Conservation (phyloP, 164 flowering plant species). For the Umbellularia californica region DNA sequence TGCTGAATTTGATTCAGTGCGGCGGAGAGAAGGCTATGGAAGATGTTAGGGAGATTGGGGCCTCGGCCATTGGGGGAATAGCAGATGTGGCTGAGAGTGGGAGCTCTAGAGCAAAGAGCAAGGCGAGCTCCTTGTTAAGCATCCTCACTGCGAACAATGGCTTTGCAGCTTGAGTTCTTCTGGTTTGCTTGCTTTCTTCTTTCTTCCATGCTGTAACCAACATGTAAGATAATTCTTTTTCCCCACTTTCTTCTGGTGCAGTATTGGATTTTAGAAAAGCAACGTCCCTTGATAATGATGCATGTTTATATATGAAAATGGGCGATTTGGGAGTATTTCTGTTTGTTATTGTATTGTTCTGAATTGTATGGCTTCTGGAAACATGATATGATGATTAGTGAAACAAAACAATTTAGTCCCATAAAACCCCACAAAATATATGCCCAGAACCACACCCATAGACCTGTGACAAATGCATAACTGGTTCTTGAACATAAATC, state of each 20-base stretch:
- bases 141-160: not conserved
- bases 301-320: not conserved
- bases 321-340: not conserved
- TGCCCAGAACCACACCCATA: too few relatives aligned
- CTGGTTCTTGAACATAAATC: too few relatives aligned
- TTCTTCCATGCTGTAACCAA: not conserved
- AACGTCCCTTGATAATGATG: not conserved
- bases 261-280: not conserved
- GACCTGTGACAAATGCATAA: too few relatives aligned
- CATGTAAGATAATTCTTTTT: too few relatives aligned
- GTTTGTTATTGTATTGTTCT: not conserved
- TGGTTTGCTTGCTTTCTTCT: not conserved
- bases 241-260: not conserved
- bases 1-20: slow-evolving; percentile 60
- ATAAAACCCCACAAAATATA: too few relatives aligned
- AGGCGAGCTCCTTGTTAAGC: slow-evolving; percentile 39
- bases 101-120: slow-evolving; percentile 53
- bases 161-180: not conserved
- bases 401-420: too few relatives aligned
- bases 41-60: slow-evolving; percentile 37
- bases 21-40: slow-evolving; percentile 45
- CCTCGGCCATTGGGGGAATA: slow-evolving; percentile 42
- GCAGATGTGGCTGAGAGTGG: slow-evolving; percentile 59
- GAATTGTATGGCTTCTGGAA: not conserved
- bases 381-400: too few relatives aligned